Conservation (phyloP, 2,329 filamentous ascomycete genomes). For the Aureobasidium sp. region DNA sequence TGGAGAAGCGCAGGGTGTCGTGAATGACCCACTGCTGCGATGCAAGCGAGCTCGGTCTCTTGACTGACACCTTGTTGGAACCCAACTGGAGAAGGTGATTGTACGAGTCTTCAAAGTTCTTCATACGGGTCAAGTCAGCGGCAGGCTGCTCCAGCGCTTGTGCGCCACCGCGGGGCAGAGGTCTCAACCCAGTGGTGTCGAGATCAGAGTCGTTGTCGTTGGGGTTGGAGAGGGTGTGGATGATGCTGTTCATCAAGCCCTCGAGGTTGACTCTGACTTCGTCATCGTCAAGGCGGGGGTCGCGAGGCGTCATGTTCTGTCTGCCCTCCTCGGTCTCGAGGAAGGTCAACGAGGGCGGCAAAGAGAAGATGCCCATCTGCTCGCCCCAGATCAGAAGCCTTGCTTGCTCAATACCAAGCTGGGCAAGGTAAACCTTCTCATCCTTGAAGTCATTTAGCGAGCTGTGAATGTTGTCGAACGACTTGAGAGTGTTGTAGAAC, state of each 20-base stretch:
- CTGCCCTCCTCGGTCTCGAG: constrained; percentile 35
- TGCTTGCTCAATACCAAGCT: constrained; percentile 40
- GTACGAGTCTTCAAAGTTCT: constrained; percentile 37
- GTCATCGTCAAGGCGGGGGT: constrained; percentile 34
- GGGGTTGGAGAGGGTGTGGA: constrained; percentile 30
- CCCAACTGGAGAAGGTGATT: constrained; percentile 34
- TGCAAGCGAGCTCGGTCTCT: constrained; percentile 14
- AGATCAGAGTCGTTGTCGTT: constrained; percentile 31
- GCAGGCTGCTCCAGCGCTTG: constrained; percentile 29
- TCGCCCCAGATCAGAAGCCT: constrained; percentile 40
- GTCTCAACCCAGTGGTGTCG: constrained; percentile 36
- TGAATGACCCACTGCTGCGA: constrained; percentile 33
- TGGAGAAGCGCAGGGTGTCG: constrained; percentile 32
- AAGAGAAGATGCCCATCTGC: constrained; percentile 36
- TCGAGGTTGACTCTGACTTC: constrained; percentile 31
- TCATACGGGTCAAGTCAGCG: constrained; percentile 35
- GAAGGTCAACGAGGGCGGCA: constrained; percentile 35
- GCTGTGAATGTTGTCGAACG: constrained; percentile 38
- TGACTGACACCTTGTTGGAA: constrained; percentile 24
- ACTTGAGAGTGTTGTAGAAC: constrained; percentile 40
- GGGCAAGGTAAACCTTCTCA: constrained; percentile 35
- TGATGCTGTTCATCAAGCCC: constrained; percentile 33
- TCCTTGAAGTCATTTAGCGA: constrained; percentile 33
- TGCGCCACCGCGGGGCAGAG: constrained; percentile 31
- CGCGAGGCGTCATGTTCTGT: constrained; percentile 35